Percentiles rank a stretch among this genome's conserved stretches.
phyloP scores from a whole-genome alignment of 2,329 filamentous ascomycete genomes.

The Tolypocladium album region DNA sequence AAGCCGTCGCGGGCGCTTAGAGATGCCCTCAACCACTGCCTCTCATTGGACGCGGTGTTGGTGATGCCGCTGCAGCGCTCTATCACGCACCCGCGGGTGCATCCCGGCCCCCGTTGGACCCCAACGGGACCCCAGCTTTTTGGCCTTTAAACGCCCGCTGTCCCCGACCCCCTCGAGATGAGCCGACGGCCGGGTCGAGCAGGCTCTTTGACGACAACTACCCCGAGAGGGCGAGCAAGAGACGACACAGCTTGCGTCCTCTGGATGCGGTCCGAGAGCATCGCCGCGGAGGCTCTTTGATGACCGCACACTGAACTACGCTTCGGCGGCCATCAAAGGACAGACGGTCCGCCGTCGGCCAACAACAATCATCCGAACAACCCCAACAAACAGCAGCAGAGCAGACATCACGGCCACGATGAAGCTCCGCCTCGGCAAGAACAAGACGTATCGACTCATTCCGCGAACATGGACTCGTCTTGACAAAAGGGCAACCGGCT shows the following conservation, averaged over 20 bases:
- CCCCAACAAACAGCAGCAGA: not conserved
- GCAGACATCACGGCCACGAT: slow-evolving; percentile 5
- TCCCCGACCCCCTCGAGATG: slow-evolving; percentile 1
- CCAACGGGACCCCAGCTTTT: not conserved
- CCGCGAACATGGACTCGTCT: slow-evolving; percentile 45
- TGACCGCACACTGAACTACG: not conserved
- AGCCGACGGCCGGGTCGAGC: not conserved
- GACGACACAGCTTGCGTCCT: not conserved
- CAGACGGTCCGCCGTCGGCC: not conserved
- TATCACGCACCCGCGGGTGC: slow-evolving; percentile 4
- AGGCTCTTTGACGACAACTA: not conserved
- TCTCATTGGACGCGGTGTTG: slow-evolving; percentile 15
- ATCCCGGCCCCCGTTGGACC: not conserved
- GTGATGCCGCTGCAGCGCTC: slow-evolving; percentile 3
- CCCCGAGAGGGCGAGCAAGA: not conserved
- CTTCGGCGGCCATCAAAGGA: no score
- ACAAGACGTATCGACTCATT: slow-evolving; percentile 39
- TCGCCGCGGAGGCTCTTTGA: not conserved
- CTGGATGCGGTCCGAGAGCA: not conserved
- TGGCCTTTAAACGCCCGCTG: slow-evolving; percentile 15
- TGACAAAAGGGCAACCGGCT: slow-evolving; percentile 44
- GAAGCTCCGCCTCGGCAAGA: slow-evolving; percentile 10
- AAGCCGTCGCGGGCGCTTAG: slow-evolving; percentile 21
- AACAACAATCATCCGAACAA: not conserved
- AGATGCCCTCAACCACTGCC: slow-evolving; percentile 6